Evolutionary conservation across 73 alveolate genomes (phyloP).

Genomic region (Paramecium primaurelia): DNA sequence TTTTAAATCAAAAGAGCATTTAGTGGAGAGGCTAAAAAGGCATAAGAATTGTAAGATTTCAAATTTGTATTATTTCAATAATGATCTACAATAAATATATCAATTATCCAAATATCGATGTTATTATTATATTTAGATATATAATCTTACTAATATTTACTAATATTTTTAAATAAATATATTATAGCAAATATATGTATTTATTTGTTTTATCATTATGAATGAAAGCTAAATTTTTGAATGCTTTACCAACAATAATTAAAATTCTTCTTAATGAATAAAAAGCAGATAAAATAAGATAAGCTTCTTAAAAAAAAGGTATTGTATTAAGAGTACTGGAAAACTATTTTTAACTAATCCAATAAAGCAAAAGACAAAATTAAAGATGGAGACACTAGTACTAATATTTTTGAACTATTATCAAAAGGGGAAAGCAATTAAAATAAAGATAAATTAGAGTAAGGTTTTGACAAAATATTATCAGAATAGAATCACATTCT

Average conservation of each 20-base stretch:
- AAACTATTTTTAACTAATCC: not conserved
- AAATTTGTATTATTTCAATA: not conserved
- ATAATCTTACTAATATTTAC: no score
- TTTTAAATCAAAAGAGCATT: not conserved
- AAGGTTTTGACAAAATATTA: not conserved
- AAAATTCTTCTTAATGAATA: not conserved
- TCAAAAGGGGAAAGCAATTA: not conserved
- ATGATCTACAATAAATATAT: not conserved
- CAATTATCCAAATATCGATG: no score
- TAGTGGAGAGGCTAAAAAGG: not conserved
- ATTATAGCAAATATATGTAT: no score
- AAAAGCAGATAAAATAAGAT: not conserved
- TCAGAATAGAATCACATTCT: not conserved
- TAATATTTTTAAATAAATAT: no score
- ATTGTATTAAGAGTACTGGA: not conserved
- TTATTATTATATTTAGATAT: no score
- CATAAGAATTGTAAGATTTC: not conserved
- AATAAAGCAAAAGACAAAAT: not conserved
- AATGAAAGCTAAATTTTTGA: not conserved
- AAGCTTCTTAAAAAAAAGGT: not conserved
- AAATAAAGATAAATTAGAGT: not conserved
- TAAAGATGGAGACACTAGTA: not conserved
- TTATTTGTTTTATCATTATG: not conserved
- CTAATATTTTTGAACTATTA: not conserved
- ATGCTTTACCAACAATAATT: not conserved